Percentiles rank a stretch among this genome's conserved stretches.
Evolutionary conservation across 176 grass and related monocot genomes (phyloP).

Genomic region (Oryza glumipatula): DNA sequence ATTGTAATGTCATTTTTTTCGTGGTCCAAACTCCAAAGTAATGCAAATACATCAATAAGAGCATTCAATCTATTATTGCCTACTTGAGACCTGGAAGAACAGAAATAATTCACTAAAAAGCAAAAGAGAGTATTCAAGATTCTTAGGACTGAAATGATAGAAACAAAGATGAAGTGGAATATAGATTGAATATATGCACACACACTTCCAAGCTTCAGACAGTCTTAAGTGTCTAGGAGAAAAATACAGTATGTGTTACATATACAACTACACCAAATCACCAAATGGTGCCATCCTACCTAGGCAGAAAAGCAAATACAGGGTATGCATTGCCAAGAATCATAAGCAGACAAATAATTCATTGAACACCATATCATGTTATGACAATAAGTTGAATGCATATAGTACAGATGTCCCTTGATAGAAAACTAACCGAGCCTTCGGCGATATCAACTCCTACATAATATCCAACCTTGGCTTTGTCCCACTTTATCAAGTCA

Average conservation of each 20-base stretch:
- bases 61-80: background rate
- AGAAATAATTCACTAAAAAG: background rate
- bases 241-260: background rate
- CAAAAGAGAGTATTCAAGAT: background rate
- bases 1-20: conserved; percentile 13
- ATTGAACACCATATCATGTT: background rate
- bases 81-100: conserved; percentile 7
- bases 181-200: background rate
- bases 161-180: background rate
- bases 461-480: conserved; percentile 87
- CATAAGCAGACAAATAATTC: background rate
- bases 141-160: background rate
- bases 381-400: background rate
- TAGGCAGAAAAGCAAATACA: conserved; percentile 6
- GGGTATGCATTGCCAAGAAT: conserved; percentile 4
- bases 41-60: conserved; percentile 1
- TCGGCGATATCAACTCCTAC: conserved; percentile 86
- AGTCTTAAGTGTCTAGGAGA: background rate
- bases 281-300: background rate
- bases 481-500: conserved; percentile 98
- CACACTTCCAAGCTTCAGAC: background rate
- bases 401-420: background rate
- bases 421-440: conserved; percentile 65
- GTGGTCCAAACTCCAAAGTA: conserved; percentile 12
- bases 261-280: background rate